phyloP scores from a whole-genome alignment of 805 yeast genomes.

The Yamadazyma paraphyllophila region DNA sequence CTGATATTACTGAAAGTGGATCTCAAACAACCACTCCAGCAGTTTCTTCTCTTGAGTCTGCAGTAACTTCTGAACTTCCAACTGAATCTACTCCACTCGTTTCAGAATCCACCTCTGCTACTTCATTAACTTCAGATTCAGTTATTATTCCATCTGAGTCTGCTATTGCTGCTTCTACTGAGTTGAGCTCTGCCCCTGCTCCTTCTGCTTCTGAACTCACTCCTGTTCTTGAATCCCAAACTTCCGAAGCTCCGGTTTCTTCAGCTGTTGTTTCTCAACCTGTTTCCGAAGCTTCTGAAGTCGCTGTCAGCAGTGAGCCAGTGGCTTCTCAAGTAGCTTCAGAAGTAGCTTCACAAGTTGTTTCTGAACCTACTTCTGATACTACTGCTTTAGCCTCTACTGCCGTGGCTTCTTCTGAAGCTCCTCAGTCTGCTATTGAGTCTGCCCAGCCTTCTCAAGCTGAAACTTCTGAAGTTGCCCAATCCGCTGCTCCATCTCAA shows the following conservation, averaged over 20 bases:
- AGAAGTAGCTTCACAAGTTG: constrained; percentile 5
- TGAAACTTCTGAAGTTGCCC: constrained; percentile 7
- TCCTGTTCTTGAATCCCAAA: background rate
- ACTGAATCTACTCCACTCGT: background rate
- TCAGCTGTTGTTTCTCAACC: constrained; percentile 7
- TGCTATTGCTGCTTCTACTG: background rate
- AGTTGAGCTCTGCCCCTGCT: background rate
- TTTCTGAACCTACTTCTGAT: constrained; percentile 1
- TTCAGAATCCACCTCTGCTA: background rate
- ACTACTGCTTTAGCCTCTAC: constrained; percentile 6
- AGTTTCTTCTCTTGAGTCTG: no score
- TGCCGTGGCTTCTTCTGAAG: constrained; percentile 1
- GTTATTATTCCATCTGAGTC: background rate
- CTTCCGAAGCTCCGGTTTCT: background rate
- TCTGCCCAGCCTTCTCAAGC: constrained; percentile 1
- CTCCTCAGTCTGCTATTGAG: constrained; percentile 1
- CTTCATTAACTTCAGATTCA: background rate
- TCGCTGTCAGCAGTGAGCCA: background rate
- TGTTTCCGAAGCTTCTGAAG: background rate
- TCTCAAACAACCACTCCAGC: no score
- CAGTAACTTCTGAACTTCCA: background rate
- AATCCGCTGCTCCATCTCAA: background rate
- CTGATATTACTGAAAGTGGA: background rate
- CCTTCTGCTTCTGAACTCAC: background rate
- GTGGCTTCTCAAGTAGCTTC: background rate